Evolutionary conservation across 805 yeast species (phyloP).

Genomic region (Kazachstania africana): DNA sequence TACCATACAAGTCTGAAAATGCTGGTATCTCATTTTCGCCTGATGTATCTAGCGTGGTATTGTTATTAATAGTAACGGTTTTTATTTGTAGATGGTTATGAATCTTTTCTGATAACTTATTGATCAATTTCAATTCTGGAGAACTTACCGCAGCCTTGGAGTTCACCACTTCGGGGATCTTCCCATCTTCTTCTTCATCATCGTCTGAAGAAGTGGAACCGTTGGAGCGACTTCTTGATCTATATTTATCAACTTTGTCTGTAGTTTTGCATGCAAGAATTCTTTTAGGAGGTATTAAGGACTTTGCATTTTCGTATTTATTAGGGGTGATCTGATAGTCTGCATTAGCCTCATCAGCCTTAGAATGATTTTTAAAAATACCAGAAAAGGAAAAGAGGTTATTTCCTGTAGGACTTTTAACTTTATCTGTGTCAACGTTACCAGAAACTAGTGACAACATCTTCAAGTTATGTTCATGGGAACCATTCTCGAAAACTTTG

Average conservation of each 20-base stretch:
- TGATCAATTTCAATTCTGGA: conserved; percentile 37
- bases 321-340: conserved; percentile 2
- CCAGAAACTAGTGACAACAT: conserved; percentile 11
- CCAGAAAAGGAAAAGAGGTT: conserved; percentile 17
- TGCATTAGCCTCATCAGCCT: conserved; percentile 4
- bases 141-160: conserved; percentile 38
- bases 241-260: background rate
- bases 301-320: conserved; percentile 6
- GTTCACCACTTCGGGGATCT: conserved; percentile 14
- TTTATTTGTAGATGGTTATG: conserved; percentile 30
- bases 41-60: background rate
- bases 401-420: conserved; percentile 1
- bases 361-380: conserved; percentile 14
- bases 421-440: conserved; percentile 1
- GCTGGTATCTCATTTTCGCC: conserved; percentile 6
- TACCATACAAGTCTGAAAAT: conserved; percentile 38
- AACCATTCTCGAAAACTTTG: conserved; percentile 19
- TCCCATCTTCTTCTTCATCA: conserved; percentile 1
- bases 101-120: conserved; percentile 37
- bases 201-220: background rate
- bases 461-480: conserved; percentile 21
- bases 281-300: conserved; percentile 7
- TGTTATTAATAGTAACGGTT: conserved; percentile 6
- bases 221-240: background rate
- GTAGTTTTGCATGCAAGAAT: no score